These are phyloP conservation scores for Chlamydomonas schloesseri DNA, from an alignment of 139 green algal genomes.

Conservation along the genomic window DNA sequence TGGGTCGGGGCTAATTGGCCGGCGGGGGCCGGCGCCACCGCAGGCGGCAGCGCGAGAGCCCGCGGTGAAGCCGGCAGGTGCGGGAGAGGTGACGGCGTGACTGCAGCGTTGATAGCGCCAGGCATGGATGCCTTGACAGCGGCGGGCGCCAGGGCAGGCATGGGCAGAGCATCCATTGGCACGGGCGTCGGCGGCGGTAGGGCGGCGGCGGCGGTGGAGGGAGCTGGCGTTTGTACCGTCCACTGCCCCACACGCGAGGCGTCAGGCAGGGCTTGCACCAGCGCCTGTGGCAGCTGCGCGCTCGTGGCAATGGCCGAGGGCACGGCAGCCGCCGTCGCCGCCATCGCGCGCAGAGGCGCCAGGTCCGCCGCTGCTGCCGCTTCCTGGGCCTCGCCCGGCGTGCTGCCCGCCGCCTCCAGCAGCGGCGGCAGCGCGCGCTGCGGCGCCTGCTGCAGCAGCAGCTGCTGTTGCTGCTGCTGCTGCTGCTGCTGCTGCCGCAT, in stretches of 20 bases:
- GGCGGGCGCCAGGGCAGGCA: no score
- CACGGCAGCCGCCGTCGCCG: background rate
- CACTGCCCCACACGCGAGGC: background rate
- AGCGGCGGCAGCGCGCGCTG: background rate
- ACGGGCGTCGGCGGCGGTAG: no score
- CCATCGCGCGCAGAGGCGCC: background rate
- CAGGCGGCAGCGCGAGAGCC: no score
- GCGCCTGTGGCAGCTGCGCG: conserved; percentile 9
- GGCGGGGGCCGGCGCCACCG: no score
- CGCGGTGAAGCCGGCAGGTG: no score
- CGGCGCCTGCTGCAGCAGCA: background rate
- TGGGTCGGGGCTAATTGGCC: no score
- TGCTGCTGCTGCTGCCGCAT: background rate
- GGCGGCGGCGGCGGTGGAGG: no score
- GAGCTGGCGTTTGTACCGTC: background rate
- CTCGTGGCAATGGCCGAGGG: background rate
- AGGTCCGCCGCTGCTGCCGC: background rate
- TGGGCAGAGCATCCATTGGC: no score
- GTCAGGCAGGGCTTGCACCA: conserved; percentile 9
- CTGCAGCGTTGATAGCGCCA: no score
- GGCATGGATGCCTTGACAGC: no score
- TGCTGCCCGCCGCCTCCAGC: no score
- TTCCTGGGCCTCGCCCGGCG: background rate
- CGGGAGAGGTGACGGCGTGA: no score
- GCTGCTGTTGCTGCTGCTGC: background rate